phyloP scores from a whole-genome alignment of 768 basidiomycete species.

The Sarcodon sp. region DNA sequence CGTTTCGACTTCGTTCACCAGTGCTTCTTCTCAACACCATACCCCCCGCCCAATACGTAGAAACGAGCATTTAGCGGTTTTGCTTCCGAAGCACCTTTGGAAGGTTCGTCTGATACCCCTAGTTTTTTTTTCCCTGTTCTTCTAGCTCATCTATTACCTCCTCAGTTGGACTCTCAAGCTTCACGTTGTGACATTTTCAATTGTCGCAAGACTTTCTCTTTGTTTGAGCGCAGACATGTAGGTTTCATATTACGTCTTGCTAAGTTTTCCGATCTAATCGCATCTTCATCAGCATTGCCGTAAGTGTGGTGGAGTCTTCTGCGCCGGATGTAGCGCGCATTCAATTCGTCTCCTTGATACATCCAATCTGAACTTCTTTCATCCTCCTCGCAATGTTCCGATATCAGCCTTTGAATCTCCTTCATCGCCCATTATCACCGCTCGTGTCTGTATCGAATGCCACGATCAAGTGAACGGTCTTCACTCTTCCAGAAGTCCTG shows the following conservation, averaged over 20 bases:
- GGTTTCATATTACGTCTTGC: conserved; percentile 16
- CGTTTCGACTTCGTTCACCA: conserved; percentile 1
- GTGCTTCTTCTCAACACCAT: conserved; percentile 1
- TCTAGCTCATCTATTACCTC: conserved; percentile 6
- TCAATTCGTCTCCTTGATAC: conserved; percentile 59
- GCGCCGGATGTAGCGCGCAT: conserved; percentile 45
- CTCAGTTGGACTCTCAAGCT: conserved; percentile 49
- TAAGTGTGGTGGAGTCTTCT: conserved; percentile 75
- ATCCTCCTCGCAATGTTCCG: conserved; percentile 58
- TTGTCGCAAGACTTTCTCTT: conserved; percentile 50
- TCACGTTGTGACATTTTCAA: conserved; percentile 60
- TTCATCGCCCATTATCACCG: conserved; percentile 38
- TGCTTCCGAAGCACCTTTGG: conserved; percentile 60
- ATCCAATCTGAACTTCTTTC: conserved; percentile 54
- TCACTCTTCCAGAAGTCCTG: conserved; percentile 7
- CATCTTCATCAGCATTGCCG: conserved; percentile 54
- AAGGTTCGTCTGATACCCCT: conserved; percentile 31
- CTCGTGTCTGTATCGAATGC: conserved; percentile 72
- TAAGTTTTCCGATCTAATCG: conserved; percentile 8
- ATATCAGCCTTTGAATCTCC: conserved; percentile 45
- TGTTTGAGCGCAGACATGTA: conserved; percentile 69
- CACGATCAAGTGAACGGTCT: conserved; percentile 58
- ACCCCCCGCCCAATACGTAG: conserved; percentile 11
- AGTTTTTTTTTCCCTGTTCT: conserved; percentile 2
- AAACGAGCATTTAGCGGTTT: conserved; percentile 71